Evolutionary conservation across 306 rosid genomes (phyloP), one percentile per base, ranked within the genome.

Genomic region (Lupinus albus): DNA sequence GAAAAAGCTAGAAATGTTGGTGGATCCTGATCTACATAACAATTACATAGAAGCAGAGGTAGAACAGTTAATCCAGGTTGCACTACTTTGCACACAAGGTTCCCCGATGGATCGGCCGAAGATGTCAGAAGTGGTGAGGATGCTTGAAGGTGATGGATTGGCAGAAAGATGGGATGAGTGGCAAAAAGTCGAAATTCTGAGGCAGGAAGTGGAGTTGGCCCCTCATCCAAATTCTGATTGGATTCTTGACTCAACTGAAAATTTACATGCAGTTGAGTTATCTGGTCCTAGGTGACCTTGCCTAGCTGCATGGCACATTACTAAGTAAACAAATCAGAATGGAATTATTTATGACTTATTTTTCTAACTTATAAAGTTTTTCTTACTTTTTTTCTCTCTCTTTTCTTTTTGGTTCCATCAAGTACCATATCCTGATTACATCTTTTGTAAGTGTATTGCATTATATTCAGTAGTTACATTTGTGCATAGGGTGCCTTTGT

Each of bases 91-190:
- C 89, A 93, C 99, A 8, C 99, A 88, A 86, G 92, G 96, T 60
- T 90, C 95, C 3, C 99, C 99, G 5, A 90, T 86, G 90, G 97
- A 90, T 67, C 81, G 99, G 25, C 99, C 99, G 0, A 93, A 93
- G 91, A 93, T 93, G 99, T 90, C 97, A 0, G 99, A 93, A 10
- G 99, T 90, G 75, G 99, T 90, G 65, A 86, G 99, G 79, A 93
- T 90, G 99, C 96, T 93, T 0, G 99, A 93, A 85, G 96, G 99
- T 0, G 99, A 88, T 21, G 99, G 99, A 32, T 82, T 93, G 86
- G 99, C 94, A 1, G 99, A 93, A 80, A 84, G 92, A 82, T 93
- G 99, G 99, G 97, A 93, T 18, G 97, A 93, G 75, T 93, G 99
- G 99, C 99, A 90, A 53, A 93, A 93, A 78, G 94, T 87, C 6